These are phyloP conservation scores for Neurospora terricola DNA, from an alignment of 495 filamentous ascomycete species.

Conservation along the genomic window DNA sequence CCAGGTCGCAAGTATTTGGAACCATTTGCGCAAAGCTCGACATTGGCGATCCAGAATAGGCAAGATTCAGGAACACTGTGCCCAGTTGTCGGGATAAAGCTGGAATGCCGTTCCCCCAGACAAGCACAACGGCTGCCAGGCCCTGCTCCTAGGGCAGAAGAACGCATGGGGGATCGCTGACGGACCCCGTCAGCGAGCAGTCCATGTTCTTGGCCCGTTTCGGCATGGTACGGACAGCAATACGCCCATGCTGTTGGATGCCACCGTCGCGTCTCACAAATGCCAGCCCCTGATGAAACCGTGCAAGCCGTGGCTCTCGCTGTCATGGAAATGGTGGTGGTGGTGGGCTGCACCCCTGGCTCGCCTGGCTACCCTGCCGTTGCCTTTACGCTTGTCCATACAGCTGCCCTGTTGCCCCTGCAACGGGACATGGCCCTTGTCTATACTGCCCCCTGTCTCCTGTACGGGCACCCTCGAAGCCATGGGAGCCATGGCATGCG, in stretches of 20 bases:
- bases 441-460: neutral
- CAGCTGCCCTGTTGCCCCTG: neutral
- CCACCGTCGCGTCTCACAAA: conserved; percentile 10
- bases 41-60: neutral
- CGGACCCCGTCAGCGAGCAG: neutral
- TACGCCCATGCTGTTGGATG: conserved; percentile 3
- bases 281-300: conserved; percentile 19
- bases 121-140: neutral
- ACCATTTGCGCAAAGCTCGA: neutral
- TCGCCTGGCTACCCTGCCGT: neutral
- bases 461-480: neutral
- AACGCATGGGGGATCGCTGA: neutral
- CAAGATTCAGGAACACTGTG: neutral
- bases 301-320: conserved; percentile 17
- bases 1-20: neutral
- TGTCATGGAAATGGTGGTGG: neutral
- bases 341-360: neutral
- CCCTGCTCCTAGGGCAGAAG: neutral
- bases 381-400: neutral
- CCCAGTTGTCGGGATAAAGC: neutral
- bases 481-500: neutral
- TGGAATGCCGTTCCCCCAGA: neutral
- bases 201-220: conserved; percentile 5
- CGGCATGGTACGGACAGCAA: conserved; percentile 8
- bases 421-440: neutral